These are phyloP conservation scores for Tympanopsis confertula DNA, from an alignment of 2,329 filamentous ascomycete genomes.

Conservation along the genomic window DNA sequence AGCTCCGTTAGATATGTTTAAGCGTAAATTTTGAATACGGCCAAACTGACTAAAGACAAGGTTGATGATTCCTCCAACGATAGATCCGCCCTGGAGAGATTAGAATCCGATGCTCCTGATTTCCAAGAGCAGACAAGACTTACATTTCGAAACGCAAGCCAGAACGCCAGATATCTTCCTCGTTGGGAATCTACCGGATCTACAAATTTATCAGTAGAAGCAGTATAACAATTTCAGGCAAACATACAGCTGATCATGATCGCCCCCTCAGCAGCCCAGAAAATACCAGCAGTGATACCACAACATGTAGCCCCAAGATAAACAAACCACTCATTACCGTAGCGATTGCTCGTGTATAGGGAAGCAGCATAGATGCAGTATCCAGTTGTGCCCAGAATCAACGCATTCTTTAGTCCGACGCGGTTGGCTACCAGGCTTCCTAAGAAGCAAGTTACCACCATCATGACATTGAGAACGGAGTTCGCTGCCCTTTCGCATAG, in stretches of 20 bases:
- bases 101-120: background rate
- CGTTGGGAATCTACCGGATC: conserved; percentile 5
- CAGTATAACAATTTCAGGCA: too few relatives aligned
- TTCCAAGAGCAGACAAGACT: background rate
- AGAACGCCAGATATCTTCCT: conserved; percentile 8
- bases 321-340: conserved; percentile 12
- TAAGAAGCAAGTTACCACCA: conserved; percentile 19
- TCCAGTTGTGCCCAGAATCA: conserved; percentile 19
- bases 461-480: conserved; percentile 16
- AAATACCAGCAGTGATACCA: conserved; percentile 9
- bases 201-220: conserved; percentile 2
- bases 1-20: conserved; percentile 5
- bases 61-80: conserved; percentile 7
- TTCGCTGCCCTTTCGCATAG: conserved; percentile 3
- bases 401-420: conserved; percentile 16
- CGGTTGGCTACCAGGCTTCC: conserved; percentile 19
- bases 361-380: conserved; percentile 22
- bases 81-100: conserved; percentile 3
- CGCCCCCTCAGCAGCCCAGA: conserved; percentile 13
- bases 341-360: conserved; percentile 21
- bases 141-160: conserved; percentile 8
- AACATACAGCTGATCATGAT: conserved; percentile 14
- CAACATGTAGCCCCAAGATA: conserved; percentile 13
- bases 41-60: conserved; percentile 6
- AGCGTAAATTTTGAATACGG: background rate